Base-by-base conservation (phyloP, 83 land plant genomes). In the Picea abies region DNA sequence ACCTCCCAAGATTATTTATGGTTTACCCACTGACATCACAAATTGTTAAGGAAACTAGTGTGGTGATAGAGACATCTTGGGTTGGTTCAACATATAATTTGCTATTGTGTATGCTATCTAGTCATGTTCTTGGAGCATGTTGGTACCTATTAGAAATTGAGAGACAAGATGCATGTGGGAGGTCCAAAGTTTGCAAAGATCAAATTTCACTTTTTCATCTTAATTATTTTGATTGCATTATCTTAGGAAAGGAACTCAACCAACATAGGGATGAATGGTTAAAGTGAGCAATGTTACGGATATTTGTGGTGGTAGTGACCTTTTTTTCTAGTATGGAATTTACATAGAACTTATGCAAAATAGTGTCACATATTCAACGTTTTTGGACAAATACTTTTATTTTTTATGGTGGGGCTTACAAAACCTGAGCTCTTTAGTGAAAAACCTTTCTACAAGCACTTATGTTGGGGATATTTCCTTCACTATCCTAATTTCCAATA, bases 81-180 rank as follows among this genome's bases (percentile, higher is more conserved):
- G 95, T 95, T 8, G 99, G 98, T 60, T 96, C 99, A 72, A 96
- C 93, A 49, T 95, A 95, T 82, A 97, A 97, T 88, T 86, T 95
- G n/a, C 76, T 93, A 2, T 93, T 95, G 32, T 97, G 89, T 79
- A 90, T 97, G 88, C 89, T 97, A 22, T 94, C 98, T 63, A 95
- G 99, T 76, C 99, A 97, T 88, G 99, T 66, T 26, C 23, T 23
- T 66, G 69, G 69, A 66, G 16, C 90, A 39, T 81, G 81, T 35
- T 89, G 90, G 90, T 89, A 89, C 83, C 79, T 86, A 3, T 82
- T 89, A 22, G 83, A 88, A 25, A 79, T 86, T 47, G 86, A 86
- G 73, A 61, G 90, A 14, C 79, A 89, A 72, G 89, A 83, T 67
- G 69, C 86, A 35, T 89, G 90, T 84, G 86, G 90, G 90, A 58